These are phyloP conservation scores for Tilletia caries DNA, from an alignment of 1,284 basidiomycete genomes.

Conservation along the genomic window DNA sequence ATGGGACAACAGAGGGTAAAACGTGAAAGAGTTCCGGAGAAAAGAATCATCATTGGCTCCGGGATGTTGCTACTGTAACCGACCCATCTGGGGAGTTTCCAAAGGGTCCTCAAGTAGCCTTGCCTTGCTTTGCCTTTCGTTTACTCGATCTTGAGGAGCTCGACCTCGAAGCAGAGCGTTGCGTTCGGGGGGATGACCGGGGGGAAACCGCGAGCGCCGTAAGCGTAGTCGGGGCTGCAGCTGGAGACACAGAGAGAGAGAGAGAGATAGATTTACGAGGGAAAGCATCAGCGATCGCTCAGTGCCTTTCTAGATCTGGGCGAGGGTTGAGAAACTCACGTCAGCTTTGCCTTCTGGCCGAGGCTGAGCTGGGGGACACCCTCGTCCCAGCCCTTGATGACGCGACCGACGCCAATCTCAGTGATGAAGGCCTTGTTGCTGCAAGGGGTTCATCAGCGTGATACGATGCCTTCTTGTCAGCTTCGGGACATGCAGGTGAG, in stretches of 20 bases:
- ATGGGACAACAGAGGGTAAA: too few species aligned
- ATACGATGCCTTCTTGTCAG: not conserved
- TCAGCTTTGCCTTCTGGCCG: conserved; percentile 53
- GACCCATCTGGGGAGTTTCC: too few species aligned
- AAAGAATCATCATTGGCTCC: too few species aligned
- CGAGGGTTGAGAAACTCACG: conserved; percentile 3
- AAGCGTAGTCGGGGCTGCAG: conserved; percentile 54
- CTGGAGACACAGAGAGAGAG: conserved; percentile 19
- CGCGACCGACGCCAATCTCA: conserved; percentile 51
- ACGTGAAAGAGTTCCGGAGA: too few species aligned
- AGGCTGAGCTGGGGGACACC: conserved; percentile 55
- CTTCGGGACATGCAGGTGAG: too few species aligned
- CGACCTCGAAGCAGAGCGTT: conserved; percentile 51
- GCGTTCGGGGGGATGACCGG: conserved; percentile 55
- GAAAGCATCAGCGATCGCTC: too few species aligned
- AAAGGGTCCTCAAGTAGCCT: too few species aligned
- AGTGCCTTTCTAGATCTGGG: too few species aligned
- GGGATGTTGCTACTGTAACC: too few species aligned
- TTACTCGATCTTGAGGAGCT: conserved; percentile 55
- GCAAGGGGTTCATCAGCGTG: too few species aligned
- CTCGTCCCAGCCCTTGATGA: conserved; percentile 56
- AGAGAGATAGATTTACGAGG: conserved; percentile 19
- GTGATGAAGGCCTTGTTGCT: conserved; percentile 32
- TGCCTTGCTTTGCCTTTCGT: not conserved
- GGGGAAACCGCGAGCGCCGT: conserved; percentile 37